Conservation (phyloP, 768 basidiomycete genomes). For the Boletus reticulatus region DNA sequence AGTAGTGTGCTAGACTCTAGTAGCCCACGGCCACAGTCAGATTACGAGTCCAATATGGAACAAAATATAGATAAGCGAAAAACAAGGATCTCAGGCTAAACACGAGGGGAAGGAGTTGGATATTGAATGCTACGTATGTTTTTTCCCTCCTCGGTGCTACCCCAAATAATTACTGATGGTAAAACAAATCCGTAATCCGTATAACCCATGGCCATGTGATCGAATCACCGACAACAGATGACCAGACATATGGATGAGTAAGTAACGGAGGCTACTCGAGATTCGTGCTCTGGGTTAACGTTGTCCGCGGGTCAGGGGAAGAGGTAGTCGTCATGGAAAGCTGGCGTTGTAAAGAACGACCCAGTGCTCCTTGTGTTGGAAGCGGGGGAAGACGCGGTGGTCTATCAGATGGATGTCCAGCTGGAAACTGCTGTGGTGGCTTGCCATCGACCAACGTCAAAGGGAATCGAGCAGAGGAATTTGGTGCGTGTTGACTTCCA, state of each 20-base stretch:
- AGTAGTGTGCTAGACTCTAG: no score
- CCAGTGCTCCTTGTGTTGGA: slow-evolving; percentile 10
- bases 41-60: no score
- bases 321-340: slow-evolving; percentile 26
- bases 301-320: slow-evolving; percentile 23
- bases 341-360: slow-evolving; percentile 27
- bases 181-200: slow-evolving; percentile 7
- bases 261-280: slow-evolving; percentile 4
- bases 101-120: slow-evolving; percentile 23
- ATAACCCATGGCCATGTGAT: not conserved
- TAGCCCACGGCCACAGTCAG: no score
- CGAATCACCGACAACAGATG: not conserved
- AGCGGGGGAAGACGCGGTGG: not conserved
- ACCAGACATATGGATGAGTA: not conserved
- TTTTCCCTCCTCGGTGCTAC: not conserved
- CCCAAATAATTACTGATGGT: slow-evolving; percentile 6
- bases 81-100: not conserved
- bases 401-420: slow-evolving; percentile 17
- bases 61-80: no score
- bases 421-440: slow-evolving; percentile 31
- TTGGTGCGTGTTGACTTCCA: slow-evolving; percentile 3
- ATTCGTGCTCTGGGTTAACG: slow-evolving; percentile 15
- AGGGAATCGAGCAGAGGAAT: slow-evolving; percentile 8
- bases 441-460: slow-evolving; percentile 28
- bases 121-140: slow-evolving; percentile 24